phyloP scores from a whole-genome alignment of 2,329 filamentous ascomycete species.

The Amphichorda felina region DNA sequence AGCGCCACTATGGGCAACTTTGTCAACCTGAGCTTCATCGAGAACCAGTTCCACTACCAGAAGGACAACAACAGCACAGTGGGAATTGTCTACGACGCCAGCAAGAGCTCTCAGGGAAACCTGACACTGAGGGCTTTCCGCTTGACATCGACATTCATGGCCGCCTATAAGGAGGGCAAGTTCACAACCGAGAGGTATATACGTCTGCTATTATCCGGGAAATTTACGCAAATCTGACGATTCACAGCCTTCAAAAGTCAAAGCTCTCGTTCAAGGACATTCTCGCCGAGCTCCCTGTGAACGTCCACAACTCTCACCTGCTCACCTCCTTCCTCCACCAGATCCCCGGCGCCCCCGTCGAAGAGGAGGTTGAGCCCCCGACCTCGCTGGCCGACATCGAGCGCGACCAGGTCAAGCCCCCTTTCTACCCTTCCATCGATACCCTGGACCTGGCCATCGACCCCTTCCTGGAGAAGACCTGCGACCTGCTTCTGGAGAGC shows the following conservation, averaged over 20 bases:
- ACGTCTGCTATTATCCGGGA: not conserved
- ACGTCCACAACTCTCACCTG: constrained; percentile 93
- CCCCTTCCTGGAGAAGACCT: constrained; percentile 96
- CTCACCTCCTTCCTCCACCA: constrained; percentile 93
- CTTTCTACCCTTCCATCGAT: constrained; percentile 81
- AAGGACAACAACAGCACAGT: constrained; percentile 85
- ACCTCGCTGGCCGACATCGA: constrained; percentile 68
- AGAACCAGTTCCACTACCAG: constrained; percentile 98
- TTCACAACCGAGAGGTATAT: constrained; percentile 90
- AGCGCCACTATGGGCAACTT: constrained; percentile 99
- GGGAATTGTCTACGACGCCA: constrained; percentile 88
- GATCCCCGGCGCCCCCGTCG: constrained; percentile 53
- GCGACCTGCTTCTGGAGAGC: constrained; percentile 88
- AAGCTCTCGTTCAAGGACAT: constrained; percentile 92
- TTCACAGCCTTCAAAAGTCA: constrained; percentile 77
- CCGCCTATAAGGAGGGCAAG: constrained; percentile 90
- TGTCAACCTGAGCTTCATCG: constrained; percentile 85
- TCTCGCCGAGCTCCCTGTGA: constrained; percentile 77
- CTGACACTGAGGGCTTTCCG: constrained; percentile 86
- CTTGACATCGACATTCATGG: constrained; percentile 77
- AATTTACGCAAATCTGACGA: constrained; percentile 1
- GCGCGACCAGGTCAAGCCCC: constrained; percentile 46
- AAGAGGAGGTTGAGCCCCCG: constrained; percentile 62
- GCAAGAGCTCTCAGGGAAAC: constrained; percentile 84
- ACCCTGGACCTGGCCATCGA: constrained; percentile 88